phyloP scores from a whole-genome alignment of 192 early-diverging fungal species.

The Backusella psychrophila region DNA sequence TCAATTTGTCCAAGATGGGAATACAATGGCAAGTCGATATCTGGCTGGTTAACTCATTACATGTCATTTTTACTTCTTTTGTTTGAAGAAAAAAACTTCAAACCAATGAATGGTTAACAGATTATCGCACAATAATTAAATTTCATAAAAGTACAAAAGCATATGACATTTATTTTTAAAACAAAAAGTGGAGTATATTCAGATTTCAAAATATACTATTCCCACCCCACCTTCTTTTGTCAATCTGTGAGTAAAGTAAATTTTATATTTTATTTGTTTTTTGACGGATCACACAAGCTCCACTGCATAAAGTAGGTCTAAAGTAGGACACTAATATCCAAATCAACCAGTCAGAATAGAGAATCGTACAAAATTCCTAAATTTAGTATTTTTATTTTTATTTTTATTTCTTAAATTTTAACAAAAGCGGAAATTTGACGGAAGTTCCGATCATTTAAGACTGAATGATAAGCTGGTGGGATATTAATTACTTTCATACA shows the following conservation, averaged over 20 bases:
- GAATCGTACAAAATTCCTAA: not conserved
- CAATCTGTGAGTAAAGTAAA: not conserved
- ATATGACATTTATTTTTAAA: not conserved
- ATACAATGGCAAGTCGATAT: not conserved
- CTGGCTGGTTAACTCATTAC: not conserved
- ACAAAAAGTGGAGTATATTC: not conserved
- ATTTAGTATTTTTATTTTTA: not conserved
- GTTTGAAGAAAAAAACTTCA: not conserved
- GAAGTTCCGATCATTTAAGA: slow-evolving; percentile 8
- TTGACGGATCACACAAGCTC: not conserved
- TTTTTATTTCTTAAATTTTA: not conserved
- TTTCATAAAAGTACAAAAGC: not conserved
- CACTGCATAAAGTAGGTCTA: not conserved
- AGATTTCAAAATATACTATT: not conserved
- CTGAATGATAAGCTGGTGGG: slow-evolving; percentile 3
- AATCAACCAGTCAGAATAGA: slow-evolving; percentile 3
- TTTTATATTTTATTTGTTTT: not conserved
- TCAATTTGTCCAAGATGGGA: not conserved
- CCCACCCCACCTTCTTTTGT: slow-evolving; percentile 7
- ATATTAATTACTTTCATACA: not conserved
- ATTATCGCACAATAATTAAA: not conserved
- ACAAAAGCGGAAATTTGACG: not conserved
- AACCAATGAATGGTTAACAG: not conserved
- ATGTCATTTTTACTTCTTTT: not conserved
- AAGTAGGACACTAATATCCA: not conserved